A percentile compares a stretch with the other conserved stretches of the same genome.
Conservation (phyloP, 108 stramenopile species). For the Discostella pseudostelligera region DNA sequence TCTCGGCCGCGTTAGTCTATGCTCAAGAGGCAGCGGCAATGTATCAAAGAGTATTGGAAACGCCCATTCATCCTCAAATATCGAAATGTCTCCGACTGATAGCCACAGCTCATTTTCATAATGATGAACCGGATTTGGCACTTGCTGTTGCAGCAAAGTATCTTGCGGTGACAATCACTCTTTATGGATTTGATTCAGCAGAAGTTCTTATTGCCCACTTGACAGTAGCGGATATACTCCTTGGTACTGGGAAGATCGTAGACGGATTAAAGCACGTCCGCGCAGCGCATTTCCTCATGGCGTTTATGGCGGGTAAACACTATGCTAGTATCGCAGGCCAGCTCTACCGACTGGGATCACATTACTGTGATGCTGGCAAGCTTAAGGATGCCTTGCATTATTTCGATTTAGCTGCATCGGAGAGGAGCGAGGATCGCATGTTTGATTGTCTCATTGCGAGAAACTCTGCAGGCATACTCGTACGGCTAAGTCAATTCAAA, state of each 20-base stretch:
- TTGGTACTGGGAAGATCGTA: constrained; percentile 41
- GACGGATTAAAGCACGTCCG: constrained; percentile 76
- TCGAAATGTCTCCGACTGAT: constrained; percentile 68
- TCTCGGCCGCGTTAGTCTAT: constrained; percentile 69
- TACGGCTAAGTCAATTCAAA: constrained; percentile 60
- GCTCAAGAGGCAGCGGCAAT: constrained; percentile 77
- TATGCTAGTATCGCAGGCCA: constrained; percentile 67
- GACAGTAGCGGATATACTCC: constrained; percentile 60
- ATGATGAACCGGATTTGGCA: constrained; percentile 64
- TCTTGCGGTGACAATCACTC: constrained; percentile 74
- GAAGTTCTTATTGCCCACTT: constrained; percentile 59
- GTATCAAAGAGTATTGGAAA: constrained; percentile 79
- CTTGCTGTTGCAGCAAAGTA: constrained; percentile 66
- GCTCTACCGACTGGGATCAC: constrained; percentile 83
- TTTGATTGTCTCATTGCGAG: constrained; percentile 67
- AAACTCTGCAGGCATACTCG: constrained; percentile 53
- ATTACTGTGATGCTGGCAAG: constrained; percentile 66
- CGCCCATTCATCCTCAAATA: constrained; percentile 71
- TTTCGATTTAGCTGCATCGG: constrained; percentile 52
- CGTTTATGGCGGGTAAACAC: constrained; percentile 79
- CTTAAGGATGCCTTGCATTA: constrained; percentile 55
- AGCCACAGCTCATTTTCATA: constrained; percentile 74
- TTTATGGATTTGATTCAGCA: constrained; percentile 79
- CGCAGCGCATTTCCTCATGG: constrained; percentile 84
- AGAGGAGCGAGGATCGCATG: constrained; percentile 61